Evolutionary conservation across 805 yeast species (phyloP), one percentile per base, ranked within the genome.

Genomic region (Hanseniaspora taiwanica): DNA sequence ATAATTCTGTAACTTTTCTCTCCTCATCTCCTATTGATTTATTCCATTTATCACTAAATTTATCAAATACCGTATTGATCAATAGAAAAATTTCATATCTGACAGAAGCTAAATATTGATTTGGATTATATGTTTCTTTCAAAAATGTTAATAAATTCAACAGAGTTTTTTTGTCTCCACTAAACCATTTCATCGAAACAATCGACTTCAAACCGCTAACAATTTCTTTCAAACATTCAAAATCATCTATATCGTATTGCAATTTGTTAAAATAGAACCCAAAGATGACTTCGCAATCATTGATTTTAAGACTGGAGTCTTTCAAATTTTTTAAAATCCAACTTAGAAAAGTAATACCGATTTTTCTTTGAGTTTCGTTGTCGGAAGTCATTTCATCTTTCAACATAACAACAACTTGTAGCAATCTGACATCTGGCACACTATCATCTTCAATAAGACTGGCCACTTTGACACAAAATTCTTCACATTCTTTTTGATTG

Each of bases 301-400:
- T 65, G 7, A 59, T 53, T 12, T 55, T 49, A 18, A 74, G 53
- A 8, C 49, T 50, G 5, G 54, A 47, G 0, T 48, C 31, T 0
- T 59, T 44, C 3, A 69, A 43, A 12, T 52, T 47, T 2, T 47
- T 43, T 21, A 74, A 45, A 1, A 65, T 59, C 2, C 57, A 54
- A 1, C 74, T 51, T 6, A 74, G 50, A 39, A 74, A 71, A 18
- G 48, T 44, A 3, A 72, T 56, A 0, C 77, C 73, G 40, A 68
- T 71, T 6, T 68, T 54, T 44, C 93, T 63, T 14, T 69, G 60
- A 2, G 55, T 46, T 20, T 69, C 72, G 44, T 74, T 76, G 6
- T 74, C 78, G 2, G 80, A 71, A 1, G 82, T 76, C 21, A 82
- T 60, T 37, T 68, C 64, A 21, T 72, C 74, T n/a, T 83, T 85